Evolutionary conservation across 164 flowering plant species (phyloP), one percentile per base, ranked within the genome.

Genomic region (Macadamia tetraphylla): DNA sequence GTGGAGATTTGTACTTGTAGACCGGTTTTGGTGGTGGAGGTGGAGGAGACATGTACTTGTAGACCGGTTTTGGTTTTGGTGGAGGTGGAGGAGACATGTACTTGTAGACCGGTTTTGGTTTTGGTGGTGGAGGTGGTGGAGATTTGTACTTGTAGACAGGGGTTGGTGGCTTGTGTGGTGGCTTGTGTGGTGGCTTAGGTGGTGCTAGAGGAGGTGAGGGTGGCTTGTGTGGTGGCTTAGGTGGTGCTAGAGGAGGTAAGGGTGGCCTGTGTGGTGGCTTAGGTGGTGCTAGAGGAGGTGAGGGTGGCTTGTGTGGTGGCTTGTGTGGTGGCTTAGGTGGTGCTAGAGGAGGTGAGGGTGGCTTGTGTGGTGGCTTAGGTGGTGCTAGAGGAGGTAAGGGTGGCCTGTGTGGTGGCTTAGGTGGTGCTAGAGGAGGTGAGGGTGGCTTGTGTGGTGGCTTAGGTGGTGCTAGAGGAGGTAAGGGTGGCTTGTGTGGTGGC

Each of bases 281-380:
- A 17, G 65, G 63, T 43, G 70, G 70, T 23, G 70, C 63, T 17
- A 65, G 71, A 7, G 71, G 71, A 17, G 64, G 60, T 17, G 60
- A 60, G 48, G 77, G 77, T 56, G 77, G 66, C 62, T 74, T 56
- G 74, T 74, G 67, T 15, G n/a, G n/a, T n/a, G n/a, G n/a, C n/a
- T 55, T 56, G 61, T 71, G 59, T 0, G 9, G 49, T 49, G 65
- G 71, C 1, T 64, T 56, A 14, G 65, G 70, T 7, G 74, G 74
- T 8, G 73, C 68, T 31, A 64, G 68, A 8, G 72, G 72, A 14
- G 76, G 76, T 30, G 68, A 69, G 12, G 61, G 62, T 14, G 62
- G 62, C 7, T 6, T 42, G 62, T 6, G 73, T 29, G 67, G 63
- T 13, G 14, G 31, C 15, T 11, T 18, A 29, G 46, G 60, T n/a